Conservation (phyloP, 768 basidiomycete genomes). For the Auricularia heimuer region DNA sequence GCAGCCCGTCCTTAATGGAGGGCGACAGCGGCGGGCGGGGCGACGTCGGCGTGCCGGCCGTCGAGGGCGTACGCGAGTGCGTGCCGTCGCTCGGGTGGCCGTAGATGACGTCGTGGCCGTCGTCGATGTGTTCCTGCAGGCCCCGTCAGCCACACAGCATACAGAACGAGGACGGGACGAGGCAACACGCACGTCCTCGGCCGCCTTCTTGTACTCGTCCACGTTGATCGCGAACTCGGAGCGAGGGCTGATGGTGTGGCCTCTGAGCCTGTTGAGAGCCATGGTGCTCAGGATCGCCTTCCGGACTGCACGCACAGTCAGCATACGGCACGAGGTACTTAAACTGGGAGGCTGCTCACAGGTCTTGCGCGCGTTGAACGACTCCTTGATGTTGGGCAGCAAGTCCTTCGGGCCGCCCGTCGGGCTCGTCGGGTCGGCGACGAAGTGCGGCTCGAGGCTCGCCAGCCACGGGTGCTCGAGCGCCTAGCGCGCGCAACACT, state of each 20-base stretch:
- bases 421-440: constrained; percentile 46
- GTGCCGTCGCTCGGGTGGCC: background rate
- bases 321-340: background rate
- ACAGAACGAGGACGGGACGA: constrained; percentile 8
- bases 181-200: constrained; percentile 41
- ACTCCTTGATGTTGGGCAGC: constrained; percentile 80
- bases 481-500: constrained; percentile 25
- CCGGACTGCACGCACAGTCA: constrained; percentile 48
- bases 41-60: background rate
- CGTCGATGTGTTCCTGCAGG: constrained; percentile 12
- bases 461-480: constrained; percentile 78
- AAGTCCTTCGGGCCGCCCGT: constrained; percentile 63
- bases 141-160: background rate
- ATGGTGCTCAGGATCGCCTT: constrained; percentile 81
- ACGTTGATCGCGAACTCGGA: constrained; percentile 46
- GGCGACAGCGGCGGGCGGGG: background rate
- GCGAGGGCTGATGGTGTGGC: constrained; percentile 31
- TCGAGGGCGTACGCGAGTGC: background rate
- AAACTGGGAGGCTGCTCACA: constrained; percentile 40
- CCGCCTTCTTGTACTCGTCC: constrained; percentile 68
- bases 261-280: constrained; percentile 67
- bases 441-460: constrained; percentile 57
- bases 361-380: constrained; percentile 78
- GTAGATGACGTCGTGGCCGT: constrained; percentile 7
- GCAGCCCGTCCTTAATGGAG: background rate